Evolutionary conservation across 345 rosid genomes (phyloP).

Genomic region (Carallia brachiata): DNA sequence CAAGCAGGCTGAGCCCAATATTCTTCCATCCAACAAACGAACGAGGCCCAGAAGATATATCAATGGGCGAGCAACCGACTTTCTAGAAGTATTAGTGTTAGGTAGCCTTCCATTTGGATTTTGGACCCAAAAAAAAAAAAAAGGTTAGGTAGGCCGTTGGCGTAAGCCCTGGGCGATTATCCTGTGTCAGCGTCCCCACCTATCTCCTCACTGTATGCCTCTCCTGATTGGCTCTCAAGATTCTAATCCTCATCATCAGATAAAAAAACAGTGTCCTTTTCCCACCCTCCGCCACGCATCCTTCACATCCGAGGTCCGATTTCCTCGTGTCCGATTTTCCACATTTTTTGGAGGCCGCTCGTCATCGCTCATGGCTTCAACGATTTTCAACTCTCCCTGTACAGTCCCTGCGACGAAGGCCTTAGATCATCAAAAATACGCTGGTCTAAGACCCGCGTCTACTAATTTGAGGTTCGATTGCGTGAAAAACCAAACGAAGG

Average conservation of each 20-base stretch:
- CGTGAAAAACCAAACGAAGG: neutral
- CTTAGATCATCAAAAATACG: conserved; percentile 19
- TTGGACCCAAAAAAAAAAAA: too few relatives aligned
- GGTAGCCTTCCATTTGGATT: too few relatives aligned
- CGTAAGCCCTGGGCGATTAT: neutral
- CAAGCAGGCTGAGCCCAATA: too few relatives aligned
- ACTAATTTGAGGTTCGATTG: conserved; percentile 2
- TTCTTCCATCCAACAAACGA: too few relatives aligned
- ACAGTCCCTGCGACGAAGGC: conserved; percentile 16
- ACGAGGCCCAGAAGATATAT: too few relatives aligned
- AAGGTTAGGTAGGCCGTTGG: too few relatives aligned
- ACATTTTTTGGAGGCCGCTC: neutral
- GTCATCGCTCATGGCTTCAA: conserved; percentile 22
- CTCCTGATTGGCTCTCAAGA: neutral
- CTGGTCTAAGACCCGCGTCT: conserved; percentile 14
- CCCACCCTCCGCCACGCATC: too few relatives aligned
- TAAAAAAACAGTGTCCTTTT: too few relatives aligned
- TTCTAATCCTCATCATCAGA: neutral
- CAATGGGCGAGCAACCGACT: too few relatives aligned
- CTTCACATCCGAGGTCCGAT: too few relatives aligned
- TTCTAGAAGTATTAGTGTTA: too few relatives aligned
- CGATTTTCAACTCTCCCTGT: conserved; percentile 17
- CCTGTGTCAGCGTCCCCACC: conserved; percentile 3
- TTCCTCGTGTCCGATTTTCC: too few relatives aligned
- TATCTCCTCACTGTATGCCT: neutral